Conservation (phyloP, 2,329 filamentous ascomycete genomes). For the Aspergillus novofumigatus region DNA sequence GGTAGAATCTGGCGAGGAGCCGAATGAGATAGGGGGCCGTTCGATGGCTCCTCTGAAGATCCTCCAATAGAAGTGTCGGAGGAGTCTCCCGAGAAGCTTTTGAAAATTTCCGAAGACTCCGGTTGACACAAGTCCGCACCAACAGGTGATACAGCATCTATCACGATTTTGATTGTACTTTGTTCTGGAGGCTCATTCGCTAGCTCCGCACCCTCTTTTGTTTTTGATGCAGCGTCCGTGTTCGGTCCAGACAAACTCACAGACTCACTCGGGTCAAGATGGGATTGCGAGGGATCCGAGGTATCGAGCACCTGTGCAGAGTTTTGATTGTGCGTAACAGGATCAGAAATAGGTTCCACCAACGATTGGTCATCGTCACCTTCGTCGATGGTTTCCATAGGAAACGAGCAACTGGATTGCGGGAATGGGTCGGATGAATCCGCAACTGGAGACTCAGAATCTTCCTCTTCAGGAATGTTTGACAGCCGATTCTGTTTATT, state of each 20-base stretch:
- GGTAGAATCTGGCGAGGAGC: neutral
- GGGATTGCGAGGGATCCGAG: neutral
- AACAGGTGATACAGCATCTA: neutral
- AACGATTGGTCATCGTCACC: constrained; percentile 9
- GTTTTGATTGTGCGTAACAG: neutral
- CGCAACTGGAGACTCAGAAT: neutral
- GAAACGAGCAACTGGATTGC: constrained; percentile 8
- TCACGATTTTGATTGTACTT: neutral
- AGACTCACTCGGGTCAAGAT: neutral
- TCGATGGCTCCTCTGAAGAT: neutral
- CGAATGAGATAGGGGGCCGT: neutral
- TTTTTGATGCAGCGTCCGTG: neutral
- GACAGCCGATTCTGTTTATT: neutral
- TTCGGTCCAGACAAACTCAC: neutral
- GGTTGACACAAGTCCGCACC: neutral
- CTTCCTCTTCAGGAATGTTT: neutral
- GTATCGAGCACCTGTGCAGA: neutral
- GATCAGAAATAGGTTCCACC: neutral
- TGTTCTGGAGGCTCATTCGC: neutral
- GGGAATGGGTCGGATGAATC: constrained; percentile 1
- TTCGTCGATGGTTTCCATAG: constrained; percentile 23
- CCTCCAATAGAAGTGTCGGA: neutral
- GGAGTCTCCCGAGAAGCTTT: neutral
- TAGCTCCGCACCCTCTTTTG: neutral
- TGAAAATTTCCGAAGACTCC: neutral